A percentile compares a stretch with the other conserved stretches of the same genome.
phyloP scores from a whole-genome alignment of 2,329 filamentous ascomycete genomes.

The Diaporthe australafricana region DNA sequence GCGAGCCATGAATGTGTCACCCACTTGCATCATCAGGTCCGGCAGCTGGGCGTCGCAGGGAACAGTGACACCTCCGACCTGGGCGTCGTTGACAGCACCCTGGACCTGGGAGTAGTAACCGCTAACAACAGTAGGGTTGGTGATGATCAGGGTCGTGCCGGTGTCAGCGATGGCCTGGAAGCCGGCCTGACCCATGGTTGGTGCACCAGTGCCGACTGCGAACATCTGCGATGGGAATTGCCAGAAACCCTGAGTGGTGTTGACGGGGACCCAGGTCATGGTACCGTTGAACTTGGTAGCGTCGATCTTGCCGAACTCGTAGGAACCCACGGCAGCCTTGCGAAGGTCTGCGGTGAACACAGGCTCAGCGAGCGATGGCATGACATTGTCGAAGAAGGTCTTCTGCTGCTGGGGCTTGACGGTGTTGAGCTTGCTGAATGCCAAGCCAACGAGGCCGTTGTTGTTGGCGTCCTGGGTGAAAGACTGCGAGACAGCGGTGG shows the following conservation, averaged over 20 bases:
- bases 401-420: slow-evolving; percentile 71
- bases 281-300: slow-evolving; percentile 69
- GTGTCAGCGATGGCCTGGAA: slow-evolving; percentile 66
- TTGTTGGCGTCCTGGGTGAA: slow-evolving; percentile 71
- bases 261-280: slow-evolving; percentile 71
- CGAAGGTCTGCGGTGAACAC: slow-evolving; percentile 79
- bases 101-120: slow-evolving; percentile 61
- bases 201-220: slow-evolving; percentile 58
- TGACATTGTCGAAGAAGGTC: slow-evolving; percentile 81
- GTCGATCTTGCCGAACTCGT: slow-evolving; percentile 82
- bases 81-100: slow-evolving; percentile 53
- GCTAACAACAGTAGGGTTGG: slow-evolving; percentile 62
- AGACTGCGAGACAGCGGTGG: slow-evolving; percentile 65
- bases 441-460: slow-evolving; percentile 78
- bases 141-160: slow-evolving; percentile 73
- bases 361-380: slow-evolving; percentile 68
- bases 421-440: slow-evolving; percentile 74
- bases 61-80: slow-evolving; percentile 58
- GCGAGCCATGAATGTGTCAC: slow-evolving; percentile 66
- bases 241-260: slow-evolving; percentile 76
- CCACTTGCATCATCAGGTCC: slow-evolving; percentile 66
- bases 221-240: slow-evolving; percentile 70
- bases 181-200: slow-evolving; percentile 49
- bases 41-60: slow-evolving; percentile 60
- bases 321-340: slow-evolving; percentile 69